These are phyloP conservation scores for Neurospora hispaniola DNA, from an alignment of 495 filamentous ascomycete genomes.

Conservation along the genomic window DNA sequence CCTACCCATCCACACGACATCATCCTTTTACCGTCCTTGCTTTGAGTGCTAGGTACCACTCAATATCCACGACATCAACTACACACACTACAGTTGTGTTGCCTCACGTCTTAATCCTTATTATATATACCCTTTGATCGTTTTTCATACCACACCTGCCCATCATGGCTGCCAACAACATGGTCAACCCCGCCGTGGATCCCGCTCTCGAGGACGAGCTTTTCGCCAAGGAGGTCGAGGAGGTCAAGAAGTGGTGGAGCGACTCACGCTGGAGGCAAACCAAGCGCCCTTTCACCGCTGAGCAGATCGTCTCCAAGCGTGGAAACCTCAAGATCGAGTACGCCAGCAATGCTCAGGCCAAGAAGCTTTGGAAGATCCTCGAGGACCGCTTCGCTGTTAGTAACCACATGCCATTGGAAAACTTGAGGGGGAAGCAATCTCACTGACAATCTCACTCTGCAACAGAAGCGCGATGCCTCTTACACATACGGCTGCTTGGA, in stretches of 20 bases:
- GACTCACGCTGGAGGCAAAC: conserved; percentile 88
- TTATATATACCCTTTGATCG: neutral
- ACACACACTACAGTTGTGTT: neutral
- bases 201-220: conserved; percentile 67
- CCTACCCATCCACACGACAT: neutral
- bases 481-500: conserved; percentile 96
- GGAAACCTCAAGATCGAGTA: conserved; percentile 88
- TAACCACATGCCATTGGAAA: neutral
- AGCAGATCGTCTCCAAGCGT: conserved; percentile 92
- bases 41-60: neutral
- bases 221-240: conserved; percentile 70
- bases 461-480: conserved; percentile 68
- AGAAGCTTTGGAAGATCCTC: conserved; percentile 90
- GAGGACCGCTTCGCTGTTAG: conserved; percentile 57
- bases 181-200: conserved; percentile 40
- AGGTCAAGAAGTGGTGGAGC: conserved; percentile 89
- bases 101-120: neutral
- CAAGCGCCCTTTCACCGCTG: conserved; percentile 84
- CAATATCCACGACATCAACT: neutral
- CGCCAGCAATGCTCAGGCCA: conserved; percentile 73
- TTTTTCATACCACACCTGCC: conserved; percentile 5
- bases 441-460: neutral
- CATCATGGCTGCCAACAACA: conserved; percentile 46
- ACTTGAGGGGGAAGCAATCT: neutral
- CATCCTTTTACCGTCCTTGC: neutral